These are phyloP conservation scores for Acacia acuminata DNA, from an alignment of 306 rosid genomes.

Conservation along the genomic window DNA sequence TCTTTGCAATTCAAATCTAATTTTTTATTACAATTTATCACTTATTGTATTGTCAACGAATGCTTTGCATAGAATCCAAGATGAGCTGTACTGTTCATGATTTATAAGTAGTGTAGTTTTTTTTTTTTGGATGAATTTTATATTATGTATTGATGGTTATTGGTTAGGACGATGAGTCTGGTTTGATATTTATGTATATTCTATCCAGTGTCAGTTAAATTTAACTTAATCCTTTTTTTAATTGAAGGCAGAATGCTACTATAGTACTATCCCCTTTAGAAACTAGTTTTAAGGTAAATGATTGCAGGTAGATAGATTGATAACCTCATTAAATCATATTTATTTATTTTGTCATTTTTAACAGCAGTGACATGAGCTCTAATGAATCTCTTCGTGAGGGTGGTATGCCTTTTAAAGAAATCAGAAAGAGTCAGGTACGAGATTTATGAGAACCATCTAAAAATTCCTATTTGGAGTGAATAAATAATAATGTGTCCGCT, in stretches of 20 bases:
- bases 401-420: conserved; percentile 63
- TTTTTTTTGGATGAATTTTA: neutral
- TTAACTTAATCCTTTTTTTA: neutral
- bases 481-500: conserved; percentile 1
- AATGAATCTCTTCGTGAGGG: conserved; percentile 54
- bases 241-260: conserved; percentile 12
- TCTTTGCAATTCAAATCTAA: conserved; percentile 28
- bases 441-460: conserved; percentile 15
- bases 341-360: conserved; percentile 35
- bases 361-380: conserved; percentile 75
- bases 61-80: neutral
- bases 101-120: neutral
- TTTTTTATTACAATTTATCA: conserved; percentile 1
- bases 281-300: neutral
- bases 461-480: conserved; percentile 29
- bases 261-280: conserved; percentile 5
- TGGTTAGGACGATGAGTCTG: neutral
- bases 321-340: conserved; percentile 15
- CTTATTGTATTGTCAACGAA: neutral
- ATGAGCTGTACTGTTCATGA: neutral
- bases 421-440: conserved; percentile 81
- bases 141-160: neutral
- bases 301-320: neutral
- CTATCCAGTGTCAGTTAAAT: neutral
- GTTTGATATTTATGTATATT: neutral